Evolutionary conservation across 257 asterid genomes (phyloP).

Genomic region (Nicotiana paniculata): DNA sequence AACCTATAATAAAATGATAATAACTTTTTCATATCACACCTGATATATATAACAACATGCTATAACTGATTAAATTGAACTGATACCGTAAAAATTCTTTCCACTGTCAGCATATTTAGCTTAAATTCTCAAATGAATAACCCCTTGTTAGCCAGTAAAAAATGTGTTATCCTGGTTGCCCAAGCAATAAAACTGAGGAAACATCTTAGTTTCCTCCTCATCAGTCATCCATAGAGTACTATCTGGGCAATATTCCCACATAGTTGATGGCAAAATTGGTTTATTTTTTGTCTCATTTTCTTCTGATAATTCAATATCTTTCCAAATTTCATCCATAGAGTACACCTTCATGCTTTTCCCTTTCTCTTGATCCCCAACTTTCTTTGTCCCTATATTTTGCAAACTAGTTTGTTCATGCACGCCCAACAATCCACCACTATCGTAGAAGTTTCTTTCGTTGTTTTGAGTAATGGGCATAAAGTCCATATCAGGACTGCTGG

Average conservation of each 20-base stretch:
- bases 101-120: background rate
- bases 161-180: background rate
- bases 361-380: constrained; percentile 14
- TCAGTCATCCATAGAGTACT: constrained; percentile 34
- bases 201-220: background rate
- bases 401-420: no score
- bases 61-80: background rate
- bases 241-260: constrained; percentile 50
- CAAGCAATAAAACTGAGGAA: background rate
- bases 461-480: constrained; percentile 13
- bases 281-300: constrained; percentile 16
- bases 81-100: background rate
- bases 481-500: constrained; percentile 18
- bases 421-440: constrained; percentile 41
- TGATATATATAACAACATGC: background rate
- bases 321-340: constrained; percentile 23
- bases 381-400: background rate
- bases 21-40: background rate
- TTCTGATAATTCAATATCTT: constrained; percentile 49
- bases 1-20: background rate
- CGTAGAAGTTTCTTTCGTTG: constrained; percentile 44
- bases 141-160: background rate
- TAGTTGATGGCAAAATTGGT: constrained; percentile 38
- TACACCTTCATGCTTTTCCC: constrained; percentile 22
- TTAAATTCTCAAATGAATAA: background rate